phyloP scores from a whole-genome alignment of 2,329 filamentous ascomycete genomes.

The Cladobotryum mycophilum region DNA sequence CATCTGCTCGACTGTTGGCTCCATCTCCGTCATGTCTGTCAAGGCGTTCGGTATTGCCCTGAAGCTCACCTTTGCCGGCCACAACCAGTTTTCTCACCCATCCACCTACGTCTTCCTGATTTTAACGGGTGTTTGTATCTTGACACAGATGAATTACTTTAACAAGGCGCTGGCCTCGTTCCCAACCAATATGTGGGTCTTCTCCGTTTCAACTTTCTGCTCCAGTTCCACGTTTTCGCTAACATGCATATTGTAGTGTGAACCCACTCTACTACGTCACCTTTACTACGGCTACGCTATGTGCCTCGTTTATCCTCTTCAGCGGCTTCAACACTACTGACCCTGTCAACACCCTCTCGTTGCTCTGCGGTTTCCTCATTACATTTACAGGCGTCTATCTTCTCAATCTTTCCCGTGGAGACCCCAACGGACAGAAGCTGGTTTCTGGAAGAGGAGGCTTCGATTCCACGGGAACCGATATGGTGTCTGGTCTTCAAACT shows the following conservation, averaged over 20 bases:
- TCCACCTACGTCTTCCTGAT: constrained; percentile 98
- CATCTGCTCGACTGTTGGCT: constrained; percentile 95
- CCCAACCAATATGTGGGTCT: constrained; percentile 85
- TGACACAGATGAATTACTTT: constrained; percentile 99
- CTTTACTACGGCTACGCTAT: constrained; percentile 89
- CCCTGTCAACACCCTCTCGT: constrained; percentile 82
- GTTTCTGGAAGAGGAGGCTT: constrained; percentile 56
- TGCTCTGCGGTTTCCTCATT: constrained; percentile 86
- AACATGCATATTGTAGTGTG: constrained; percentile 52
- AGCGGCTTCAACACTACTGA: constrained; percentile 93
- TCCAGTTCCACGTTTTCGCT: constrained; percentile 3
- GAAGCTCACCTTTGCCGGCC: constrained; percentile 85
- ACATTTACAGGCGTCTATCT: constrained; percentile 96
- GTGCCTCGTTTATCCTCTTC: constrained; percentile 94
- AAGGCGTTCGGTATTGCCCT: constrained; percentile 98
- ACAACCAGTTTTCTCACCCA: constrained; percentile 92
- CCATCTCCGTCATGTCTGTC: constrained; percentile 97
- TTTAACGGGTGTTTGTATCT: constrained; percentile 83
- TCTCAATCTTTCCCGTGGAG: constrained; percentile 86
- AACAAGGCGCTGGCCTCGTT: constrained; percentile 98
- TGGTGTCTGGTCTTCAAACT: constrained; percentile 81
- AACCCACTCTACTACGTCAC: constrained; percentile 97
- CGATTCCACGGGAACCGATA: constrained; percentile 85
- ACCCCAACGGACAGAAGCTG: constrained; percentile 71
- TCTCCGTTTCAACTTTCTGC: not conserved